These are phyloP conservation scores for Graphilbum sp. DNA, from an alignment of 2,329 filamentous ascomycete genomes.

Conservation along the genomic window DNA sequence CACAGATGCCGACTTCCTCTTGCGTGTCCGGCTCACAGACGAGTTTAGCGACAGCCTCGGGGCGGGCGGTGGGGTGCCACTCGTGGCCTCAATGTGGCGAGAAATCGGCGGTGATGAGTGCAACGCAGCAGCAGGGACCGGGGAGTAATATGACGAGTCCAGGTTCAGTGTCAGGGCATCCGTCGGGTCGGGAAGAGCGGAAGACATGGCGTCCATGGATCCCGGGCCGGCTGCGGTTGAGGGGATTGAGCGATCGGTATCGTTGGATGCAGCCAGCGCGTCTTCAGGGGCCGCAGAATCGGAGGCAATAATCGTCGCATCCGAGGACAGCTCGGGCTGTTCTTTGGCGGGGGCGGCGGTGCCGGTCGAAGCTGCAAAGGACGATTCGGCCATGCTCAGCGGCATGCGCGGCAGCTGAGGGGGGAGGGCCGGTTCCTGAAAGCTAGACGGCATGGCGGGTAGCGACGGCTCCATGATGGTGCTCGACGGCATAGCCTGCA, in stretches of 20 bases:
- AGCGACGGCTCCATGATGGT: constrained; percentile 32
- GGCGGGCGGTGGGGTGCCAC: constrained; percentile 61
- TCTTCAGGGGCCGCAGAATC: constrained; percentile 43
- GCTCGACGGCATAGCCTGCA: constrained; percentile 40
- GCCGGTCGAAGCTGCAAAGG: background rate
- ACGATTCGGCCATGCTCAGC: constrained; percentile 10
- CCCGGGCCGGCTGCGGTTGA: constrained; percentile 16
- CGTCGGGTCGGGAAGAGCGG: background rate
- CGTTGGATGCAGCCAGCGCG: constrained; percentile 15
- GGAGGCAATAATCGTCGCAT: constrained; percentile 60
- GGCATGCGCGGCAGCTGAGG: constrained; percentile 22
- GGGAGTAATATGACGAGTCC: constrained; percentile 49
- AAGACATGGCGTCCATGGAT: background rate
- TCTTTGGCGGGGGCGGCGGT: constrained; percentile 10
- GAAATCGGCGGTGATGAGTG: constrained; percentile 83
- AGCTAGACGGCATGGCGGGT: constrained; percentile 16
- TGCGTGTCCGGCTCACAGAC: constrained; percentile 50
- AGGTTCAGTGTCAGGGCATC: constrained; percentile 12
- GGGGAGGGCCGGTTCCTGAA: constrained; percentile 31
- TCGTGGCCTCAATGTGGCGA: constrained; percentile 37
- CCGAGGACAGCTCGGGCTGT: constrained; percentile 49
- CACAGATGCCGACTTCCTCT: constrained; percentile 64
- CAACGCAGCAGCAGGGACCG: constrained; percentile 50
- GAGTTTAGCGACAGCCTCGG: constrained; percentile 29
- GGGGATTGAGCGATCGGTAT: constrained; percentile 14